phyloP scores from a whole-genome alignment of 2,329 filamentous ascomycete species.

The Ilyonectria robusta region DNA sequence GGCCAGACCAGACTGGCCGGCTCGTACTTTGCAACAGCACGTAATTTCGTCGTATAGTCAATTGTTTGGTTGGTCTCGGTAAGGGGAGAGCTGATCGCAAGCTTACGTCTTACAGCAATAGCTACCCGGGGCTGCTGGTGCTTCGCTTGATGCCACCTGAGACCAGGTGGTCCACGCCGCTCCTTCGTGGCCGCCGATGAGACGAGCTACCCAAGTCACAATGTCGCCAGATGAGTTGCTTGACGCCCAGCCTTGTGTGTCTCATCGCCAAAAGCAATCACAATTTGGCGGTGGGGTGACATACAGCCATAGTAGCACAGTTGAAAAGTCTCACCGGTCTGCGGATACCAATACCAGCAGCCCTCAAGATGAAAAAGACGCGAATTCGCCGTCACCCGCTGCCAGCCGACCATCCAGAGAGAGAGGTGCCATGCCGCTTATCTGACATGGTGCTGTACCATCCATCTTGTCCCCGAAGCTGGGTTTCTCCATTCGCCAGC shows the following conservation, averaged over 20 bases:
- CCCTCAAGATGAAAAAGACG: neutral
- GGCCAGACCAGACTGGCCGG: neutral
- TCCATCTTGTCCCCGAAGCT: conserved; percentile 1
- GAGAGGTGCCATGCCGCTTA: conserved; percentile 16
- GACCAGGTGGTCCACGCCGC: conserved; percentile 4
- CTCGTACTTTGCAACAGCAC: neutral
- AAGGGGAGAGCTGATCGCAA: neutral
- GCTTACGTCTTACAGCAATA: conserved; percentile 21
- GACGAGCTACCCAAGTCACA: neutral
- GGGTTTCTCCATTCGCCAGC: conserved; percentile 22
- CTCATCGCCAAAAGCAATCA: neutral
- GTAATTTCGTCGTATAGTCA: neutral
- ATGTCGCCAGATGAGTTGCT: neutral
- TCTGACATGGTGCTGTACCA: conserved; percentile 7
- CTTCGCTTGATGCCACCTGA: conserved; percentile 18
- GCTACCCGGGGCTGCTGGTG: neutral
- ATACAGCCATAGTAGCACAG: neutral
- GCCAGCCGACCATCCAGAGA: neutral
- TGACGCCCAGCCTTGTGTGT: neutral
- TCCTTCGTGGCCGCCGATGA: conserved; percentile 12
- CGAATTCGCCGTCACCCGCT: neutral
- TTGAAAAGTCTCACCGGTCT: neutral
- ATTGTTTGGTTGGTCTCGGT: neutral
- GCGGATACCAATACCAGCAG: neutral
- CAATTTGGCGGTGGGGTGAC: conserved; percentile 13